Base-by-base conservation (phyloP, 2,329 filamentous ascomycete species). In the Diaporthe sp. region DNA sequence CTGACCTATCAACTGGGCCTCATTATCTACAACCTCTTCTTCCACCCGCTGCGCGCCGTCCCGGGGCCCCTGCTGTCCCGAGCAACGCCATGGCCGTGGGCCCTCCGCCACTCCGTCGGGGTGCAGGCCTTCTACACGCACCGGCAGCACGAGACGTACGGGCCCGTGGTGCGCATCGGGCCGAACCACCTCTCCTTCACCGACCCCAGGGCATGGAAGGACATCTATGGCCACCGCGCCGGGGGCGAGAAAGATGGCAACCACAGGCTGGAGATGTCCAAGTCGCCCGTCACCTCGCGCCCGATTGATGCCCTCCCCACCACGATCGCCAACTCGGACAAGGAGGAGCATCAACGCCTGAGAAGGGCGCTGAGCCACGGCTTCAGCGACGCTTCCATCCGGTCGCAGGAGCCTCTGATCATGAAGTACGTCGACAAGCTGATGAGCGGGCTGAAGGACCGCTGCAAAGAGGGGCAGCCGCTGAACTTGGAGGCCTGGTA, bases 111-210 rank as follows among this genome's bases (percentile, higher is more conserved):
- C 3, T 8, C 62, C 17, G 28, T 60, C 10, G 76, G 76, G 12
- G 70, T 60, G 0, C 57, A 67, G 13, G 71, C 68, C 19, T 74
- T 74, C 46, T 37, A 62, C 44, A 60, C 78, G 15, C 74, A 76
- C 73, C 58, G 75, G 22, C 73, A 83, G 60, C 81, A 86, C 78
- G 75, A 80, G 22, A 78, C 79, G 31, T 85, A 86, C 76, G 87
- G 87, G 15, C 79, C 80, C 3, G 81, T 87, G 5, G 86, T 88
- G 28, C 85, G 87, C 28, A 78, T 87, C 60, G 82, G 81, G 6
- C 86, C 86, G 0, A 80, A 83, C 72, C 84, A 87, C 74, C 81
- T 88, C 12, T 83, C 83, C 12, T 87, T 85, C 79, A 83, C 80
- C 61, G 71, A 79, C 51, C 78, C 80, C 1, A 73, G 80, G 7